Evolutionary conservation across 2,329 filamentous ascomycete genomes (phyloP), one percentile per base, ranked within the genome.

Genomic region (Ophiocordyceps camponoti-floridani): DNA sequence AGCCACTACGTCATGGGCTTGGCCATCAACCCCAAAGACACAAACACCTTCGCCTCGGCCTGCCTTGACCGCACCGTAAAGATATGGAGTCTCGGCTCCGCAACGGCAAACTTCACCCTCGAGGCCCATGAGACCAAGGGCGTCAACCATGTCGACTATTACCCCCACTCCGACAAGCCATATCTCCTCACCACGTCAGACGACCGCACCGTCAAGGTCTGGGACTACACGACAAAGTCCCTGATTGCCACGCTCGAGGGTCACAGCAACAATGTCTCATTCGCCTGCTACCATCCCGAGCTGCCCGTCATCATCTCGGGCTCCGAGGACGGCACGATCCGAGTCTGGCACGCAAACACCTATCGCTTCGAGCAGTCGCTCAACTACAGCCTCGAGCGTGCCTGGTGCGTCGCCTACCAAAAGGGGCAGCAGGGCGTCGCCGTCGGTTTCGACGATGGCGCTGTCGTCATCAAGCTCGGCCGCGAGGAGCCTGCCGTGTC

Each of bases 191-290:
- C 91, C 23, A 95, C 89, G 13, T 94, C 87, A 8, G 91, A 98
- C 61, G 91, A 96, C 63, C 79, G 85, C 55, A 96, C 89, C 1
- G 86, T 96, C 55, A 96, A 96, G 71, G 78, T 98, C 45, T 98
- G 91, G 89, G 91, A 98, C 60, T 96, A 98, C 69, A 96, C 89
- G 12, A 96, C 88, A 43, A 98, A 98, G 67, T 91, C 87, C 12
- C 71, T 96, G 51, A 95, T 96, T 58, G 91, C 91, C 28, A 96
- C 89, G 3, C 73, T 98, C 42, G 91, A 98, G 63, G 91, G 91
- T 27, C 91, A 98, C 63, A 94, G 87, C 28, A 94, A 88, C 63
- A 98, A 98, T 57, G 91, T 98, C 42, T 95, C 88, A 3, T 98
- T 96, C 58, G 91, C 91, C 43, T 93, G 88, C 64, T 98, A 96